These are phyloP conservation scores for Ustulina deusta DNA, from an alignment of 2,329 filamentous ascomycete species.

Conservation along the genomic window DNA sequence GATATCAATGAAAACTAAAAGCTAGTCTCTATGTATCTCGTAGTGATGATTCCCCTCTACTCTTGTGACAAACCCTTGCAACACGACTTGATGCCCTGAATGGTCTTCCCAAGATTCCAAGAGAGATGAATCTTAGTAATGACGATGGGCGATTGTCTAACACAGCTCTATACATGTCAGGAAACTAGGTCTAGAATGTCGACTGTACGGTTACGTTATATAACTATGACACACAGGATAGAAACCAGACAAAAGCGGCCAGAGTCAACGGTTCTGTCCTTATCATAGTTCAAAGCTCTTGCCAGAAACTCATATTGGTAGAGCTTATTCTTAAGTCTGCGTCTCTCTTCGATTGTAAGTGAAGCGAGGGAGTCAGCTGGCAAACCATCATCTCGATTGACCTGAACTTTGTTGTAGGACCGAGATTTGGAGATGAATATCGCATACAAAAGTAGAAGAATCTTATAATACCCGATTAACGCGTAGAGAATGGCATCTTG, in stretches of 20 bases:
- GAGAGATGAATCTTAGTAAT: background rate
- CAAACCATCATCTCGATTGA: background rate
- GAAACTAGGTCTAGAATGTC: background rate
- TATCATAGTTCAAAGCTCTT: background rate
- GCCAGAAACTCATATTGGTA: slow-evolving; percentile 18
- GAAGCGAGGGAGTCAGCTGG: background rate
- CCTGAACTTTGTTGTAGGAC: background rate
- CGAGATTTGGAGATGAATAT: background rate
- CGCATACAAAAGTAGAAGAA: background rate
- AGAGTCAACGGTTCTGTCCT: no score
- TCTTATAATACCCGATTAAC: background rate
- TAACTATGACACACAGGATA: background rate
- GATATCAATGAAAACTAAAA: background rate
- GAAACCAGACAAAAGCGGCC: no score
- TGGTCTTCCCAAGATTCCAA: no score
- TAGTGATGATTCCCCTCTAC: no score
- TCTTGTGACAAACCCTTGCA: no score
- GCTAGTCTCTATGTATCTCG: no score
- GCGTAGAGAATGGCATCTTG: background rate
- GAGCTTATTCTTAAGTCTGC: slow-evolving; percentile 5
- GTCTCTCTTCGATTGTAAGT: background rate
- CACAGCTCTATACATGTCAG: background rate
- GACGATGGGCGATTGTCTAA: background rate
- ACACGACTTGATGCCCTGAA: background rate
- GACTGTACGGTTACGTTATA: background rate